Base-by-base conservation (phyloP, 2,329 filamentous ascomycete genomes). In the Aspergillus calidoustus region DNA sequence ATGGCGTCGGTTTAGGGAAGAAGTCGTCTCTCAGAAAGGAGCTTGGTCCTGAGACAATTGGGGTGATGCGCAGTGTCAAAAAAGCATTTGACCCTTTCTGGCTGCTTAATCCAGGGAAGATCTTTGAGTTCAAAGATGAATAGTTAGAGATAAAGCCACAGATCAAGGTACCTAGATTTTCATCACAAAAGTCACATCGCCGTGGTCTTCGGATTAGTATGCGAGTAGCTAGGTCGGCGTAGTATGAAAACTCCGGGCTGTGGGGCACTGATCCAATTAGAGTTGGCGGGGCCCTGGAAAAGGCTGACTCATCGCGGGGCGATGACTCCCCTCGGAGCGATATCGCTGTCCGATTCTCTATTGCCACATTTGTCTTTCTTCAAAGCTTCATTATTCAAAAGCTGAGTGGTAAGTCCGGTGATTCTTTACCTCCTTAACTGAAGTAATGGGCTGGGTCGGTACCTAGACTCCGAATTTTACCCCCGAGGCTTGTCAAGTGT, bases 41-140 rank as follows among this genome's bases (percentile, higher is more conserved):
- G 76, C 86, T 97, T 19, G 93, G 93, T 0, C 79, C 86, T 2
- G 91, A 92, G 60, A 96, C 93, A 0, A 83, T 97, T 62, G 88
- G 85, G 19, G 89, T 96, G 23, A 97, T 97, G 93, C 89, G 87
- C 71, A 88, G 86, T 64, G 88, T 97, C 75, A 97, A 97, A 79
- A 77, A 81, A n/a, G 87, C 92, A 9, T 80, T 97, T 51, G 93
- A 97, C 80, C 93, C 93, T 1, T 78, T 88, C 54, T 96, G 93
- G 91, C 86, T 97, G 60, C 86, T 97, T 86, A 97, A 97, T 68
- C 93, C 93, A 0, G 92, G 92, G 1, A 96, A 96, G 81, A 94
- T 97, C 65, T 93, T 96, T 77, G 91, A 96, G 67, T 80, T 86
- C 44, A 61, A 73, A 56, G 61, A 66, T 47, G 54, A 70, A 54